phyloP scores from a whole-genome alignment of 768 basidiomycete species.

The Agrocybe chaxingu region DNA sequence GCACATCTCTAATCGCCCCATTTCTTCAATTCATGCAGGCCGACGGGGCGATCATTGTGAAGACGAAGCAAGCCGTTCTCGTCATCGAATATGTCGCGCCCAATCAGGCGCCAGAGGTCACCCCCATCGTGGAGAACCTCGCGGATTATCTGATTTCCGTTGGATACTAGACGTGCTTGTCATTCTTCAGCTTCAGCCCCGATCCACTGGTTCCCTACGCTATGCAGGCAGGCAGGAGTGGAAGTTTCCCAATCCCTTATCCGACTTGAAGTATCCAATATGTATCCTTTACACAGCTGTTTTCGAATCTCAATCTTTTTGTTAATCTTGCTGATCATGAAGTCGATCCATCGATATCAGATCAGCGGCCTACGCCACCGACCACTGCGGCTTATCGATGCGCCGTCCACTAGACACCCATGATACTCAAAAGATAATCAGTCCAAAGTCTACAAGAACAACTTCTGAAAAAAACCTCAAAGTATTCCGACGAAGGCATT shows the following conservation, averaged over 20 bases:
- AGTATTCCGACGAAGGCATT: slow-evolving; percentile 62
- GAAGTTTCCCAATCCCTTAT: no score
- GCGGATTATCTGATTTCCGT: slow-evolving; percentile 74
- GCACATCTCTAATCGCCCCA: not conserved
- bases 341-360: no score
- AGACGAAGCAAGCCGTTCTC: slow-evolving; percentile 84
- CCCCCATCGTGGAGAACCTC: slow-evolving; percentile 59
- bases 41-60: slow-evolving; percentile 71
- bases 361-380: no score
- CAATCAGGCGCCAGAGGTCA: slow-evolving; percentile 62
- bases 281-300: slow-evolving; percentile 5
- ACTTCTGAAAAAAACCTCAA: slow-evolving; percentile 12
- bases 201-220: no score
- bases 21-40: slow-evolving; percentile 38
- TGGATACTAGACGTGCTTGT: slow-evolving; percentile 40
- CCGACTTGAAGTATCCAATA: not conserved
- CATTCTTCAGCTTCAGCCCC: no score
- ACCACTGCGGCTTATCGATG: no score
- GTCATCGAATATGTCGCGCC: slow-evolving; percentile 74
- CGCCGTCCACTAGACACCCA: no score
- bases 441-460: not conserved
- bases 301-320: slow-evolving; percentile 6
- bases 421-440: no score
- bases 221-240: no score
- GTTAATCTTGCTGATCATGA: no score